Evolutionary conservation across 2,329 filamentous ascomycete genomes (phyloP).

Genomic region (Colletotrichum chlorophyti): DNA sequence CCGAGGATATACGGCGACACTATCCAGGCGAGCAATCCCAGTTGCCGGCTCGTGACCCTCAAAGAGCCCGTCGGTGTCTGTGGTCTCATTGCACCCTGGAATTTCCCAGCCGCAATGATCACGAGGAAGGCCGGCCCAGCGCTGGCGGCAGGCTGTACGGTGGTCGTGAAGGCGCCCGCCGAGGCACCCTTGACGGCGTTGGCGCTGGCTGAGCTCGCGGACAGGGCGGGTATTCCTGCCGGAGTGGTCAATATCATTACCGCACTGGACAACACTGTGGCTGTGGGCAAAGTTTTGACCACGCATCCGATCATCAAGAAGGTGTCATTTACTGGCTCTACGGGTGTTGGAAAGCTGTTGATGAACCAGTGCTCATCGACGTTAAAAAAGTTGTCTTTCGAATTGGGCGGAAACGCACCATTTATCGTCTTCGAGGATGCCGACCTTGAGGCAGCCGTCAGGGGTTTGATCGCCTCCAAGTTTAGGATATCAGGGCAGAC

Average conservation of each 20-base stretch:
- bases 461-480: conserved; percentile 57
- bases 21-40: conserved; percentile 64
- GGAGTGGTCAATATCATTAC: conserved; percentile 81
- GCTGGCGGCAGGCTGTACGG: conserved; percentile 68
- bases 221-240: conserved; percentile 77
- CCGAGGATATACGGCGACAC: conserved; percentile 65
- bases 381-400: conserved; percentile 71
- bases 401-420: conserved; percentile 72
- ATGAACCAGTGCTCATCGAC: conserved; percentile 76
- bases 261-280: conserved; percentile 46
- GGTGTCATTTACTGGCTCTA: conserved; percentile 81
- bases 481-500: conserved; percentile 70
- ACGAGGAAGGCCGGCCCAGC: conserved; percentile 80
- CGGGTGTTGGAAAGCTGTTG: conserved; percentile 73
- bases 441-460: conserved; percentile 72
- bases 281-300: conserved; percentile 69
- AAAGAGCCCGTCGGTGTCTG: conserved; percentile 81
- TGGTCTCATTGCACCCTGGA: conserved; percentile 79
- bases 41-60: conserved; percentile 66
- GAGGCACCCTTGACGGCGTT: conserved; percentile 71
- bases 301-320: conserved; percentile 77
- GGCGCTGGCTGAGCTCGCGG: conserved; percentile 71
- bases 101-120: conserved; percentile 59
- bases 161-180: conserved; percentile 71
- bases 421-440: conserved; percentile 71